These are phyloP conservation scores for Lipomyces starkeyi DNA, from an alignment of 805 yeast species.

Conservation along the genomic window DNA sequence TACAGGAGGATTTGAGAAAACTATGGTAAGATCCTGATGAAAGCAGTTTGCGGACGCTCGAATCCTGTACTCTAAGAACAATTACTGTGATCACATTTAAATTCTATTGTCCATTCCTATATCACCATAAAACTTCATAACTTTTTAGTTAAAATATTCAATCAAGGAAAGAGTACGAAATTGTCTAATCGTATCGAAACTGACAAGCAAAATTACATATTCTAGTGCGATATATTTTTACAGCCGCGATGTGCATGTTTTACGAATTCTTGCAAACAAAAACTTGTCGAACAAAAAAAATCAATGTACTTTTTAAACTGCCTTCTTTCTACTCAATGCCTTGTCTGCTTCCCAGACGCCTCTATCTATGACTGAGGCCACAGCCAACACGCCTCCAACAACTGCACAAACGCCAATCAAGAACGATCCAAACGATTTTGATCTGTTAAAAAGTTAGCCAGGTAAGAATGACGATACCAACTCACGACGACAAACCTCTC, in stretches of 20 bases:
- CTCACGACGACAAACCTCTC: conserved; percentile 42
- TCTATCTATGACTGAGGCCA: conserved; percentile 86
- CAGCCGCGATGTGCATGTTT: neutral
- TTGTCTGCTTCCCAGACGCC: conserved; percentile 88
- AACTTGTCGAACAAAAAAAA: neutral
- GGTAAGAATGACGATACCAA: conserved; percentile 16
- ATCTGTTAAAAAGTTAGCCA: conserved; percentile 41
- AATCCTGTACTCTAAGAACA: neutral
- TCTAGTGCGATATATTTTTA: neutral
- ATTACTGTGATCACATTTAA: neutral
- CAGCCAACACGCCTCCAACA: conserved; percentile 90
- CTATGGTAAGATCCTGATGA: neutral
- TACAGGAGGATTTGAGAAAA: neutral
- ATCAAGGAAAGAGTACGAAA: neutral
- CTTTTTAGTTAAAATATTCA: neutral
- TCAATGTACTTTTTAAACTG: conserved; percentile 13
- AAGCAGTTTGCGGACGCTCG: neutral
- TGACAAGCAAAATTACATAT: neutral
- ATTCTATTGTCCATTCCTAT: neutral
- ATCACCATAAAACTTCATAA: neutral
- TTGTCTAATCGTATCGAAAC: neutral
- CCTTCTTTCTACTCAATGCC: conserved; percentile 63
- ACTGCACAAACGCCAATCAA: conserved; percentile 83
- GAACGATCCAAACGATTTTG: conserved; percentile 82
- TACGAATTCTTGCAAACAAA: neutral